A percentile compares a stretch with the other conserved stretches of the same genome.
Conservation (phyloP, 495 filamentous ascomycete genomes). For the Neurospora discreta region DNA sequence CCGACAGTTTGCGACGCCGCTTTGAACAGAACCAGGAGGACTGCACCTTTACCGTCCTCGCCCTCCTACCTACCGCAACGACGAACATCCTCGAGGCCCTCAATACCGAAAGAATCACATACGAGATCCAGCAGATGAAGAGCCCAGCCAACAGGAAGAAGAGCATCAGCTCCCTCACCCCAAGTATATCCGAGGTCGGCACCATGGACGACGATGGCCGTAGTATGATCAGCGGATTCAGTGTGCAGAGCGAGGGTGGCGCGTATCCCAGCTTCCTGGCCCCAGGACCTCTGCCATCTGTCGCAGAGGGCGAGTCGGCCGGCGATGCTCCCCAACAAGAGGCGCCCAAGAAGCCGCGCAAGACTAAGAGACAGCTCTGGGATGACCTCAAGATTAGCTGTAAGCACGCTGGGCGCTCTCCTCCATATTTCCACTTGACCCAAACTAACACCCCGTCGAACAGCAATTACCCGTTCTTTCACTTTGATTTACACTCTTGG, state of each 20-base stretch:
- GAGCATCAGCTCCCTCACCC: slow-evolving; percentile 47
- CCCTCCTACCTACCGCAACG: slow-evolving; percentile 82
- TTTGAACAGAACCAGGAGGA: slow-evolving; percentile 99
- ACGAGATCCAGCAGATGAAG: slow-evolving; percentile 90
- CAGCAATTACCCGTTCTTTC: slow-evolving; percentile 82
- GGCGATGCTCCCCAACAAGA: slow-evolving; percentile 14
- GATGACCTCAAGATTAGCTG: slow-evolving; percentile 94
- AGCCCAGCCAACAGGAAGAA: slow-evolving; percentile 51
- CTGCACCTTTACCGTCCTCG: slow-evolving; percentile 94
- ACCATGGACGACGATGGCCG: slow-evolving; percentile 65
- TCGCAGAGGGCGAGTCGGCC: slow-evolving; percentile 27
- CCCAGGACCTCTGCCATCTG: slow-evolving; percentile 25
- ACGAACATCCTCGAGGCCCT: slow-evolving; percentile 79
- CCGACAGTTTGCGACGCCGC: slow-evolving; percentile 68
- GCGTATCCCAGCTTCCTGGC: slow-evolving; percentile 58
- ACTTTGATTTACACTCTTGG: slow-evolving; percentile 86
- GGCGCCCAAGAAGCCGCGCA: slow-evolving; percentile 43
- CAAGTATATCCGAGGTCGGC: slow-evolving; percentile 50
- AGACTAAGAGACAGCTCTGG: slow-evolving; percentile 88
- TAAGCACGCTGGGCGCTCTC: slow-evolving; percentile 34
- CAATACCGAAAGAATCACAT: slow-evolving; percentile 79
- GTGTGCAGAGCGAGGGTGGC: slow-evolving; percentile 64
- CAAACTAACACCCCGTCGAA: slow-evolving; percentile 13
- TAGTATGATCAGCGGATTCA: slow-evolving; percentile 50
- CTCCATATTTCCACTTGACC: not conserved